Conservation (phyloP, 352 stramenopile species). For the Hyaloperonospora brassicae region DNA sequence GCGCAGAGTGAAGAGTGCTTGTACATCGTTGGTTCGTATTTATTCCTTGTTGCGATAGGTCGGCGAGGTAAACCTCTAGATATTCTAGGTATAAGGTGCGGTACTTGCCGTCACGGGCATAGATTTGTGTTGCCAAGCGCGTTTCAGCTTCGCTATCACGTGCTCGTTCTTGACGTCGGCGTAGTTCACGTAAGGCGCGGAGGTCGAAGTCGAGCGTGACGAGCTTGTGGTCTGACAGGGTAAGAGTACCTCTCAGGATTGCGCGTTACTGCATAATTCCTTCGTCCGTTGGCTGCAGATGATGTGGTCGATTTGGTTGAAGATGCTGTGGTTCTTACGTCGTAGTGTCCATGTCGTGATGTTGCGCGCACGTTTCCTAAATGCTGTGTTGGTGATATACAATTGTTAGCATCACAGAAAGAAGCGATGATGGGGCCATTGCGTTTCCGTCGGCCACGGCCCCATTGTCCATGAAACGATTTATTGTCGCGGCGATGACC, state of each 20-base stretch:
- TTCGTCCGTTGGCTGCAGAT: too few species aligned
- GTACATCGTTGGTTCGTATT: neutral
- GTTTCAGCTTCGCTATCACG: neutral
- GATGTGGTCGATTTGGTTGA: slow-evolving; percentile 2
- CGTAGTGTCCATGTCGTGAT: slow-evolving; percentile 11
- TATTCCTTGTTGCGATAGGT: neutral
- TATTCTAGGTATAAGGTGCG: neutral
- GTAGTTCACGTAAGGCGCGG: too few species aligned
- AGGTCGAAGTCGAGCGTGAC: too few species aligned
- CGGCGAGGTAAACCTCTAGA: neutral
- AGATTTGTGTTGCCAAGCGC: slow-evolving; percentile 3
- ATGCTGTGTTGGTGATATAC: slow-evolving; percentile 13
- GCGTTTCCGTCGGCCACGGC: too few species aligned
- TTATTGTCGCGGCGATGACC: slow-evolving; percentile 4
- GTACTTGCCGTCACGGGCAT: neutral
- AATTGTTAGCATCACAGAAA: too few species aligned
- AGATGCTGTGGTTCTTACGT: slow-evolving; percentile 7
- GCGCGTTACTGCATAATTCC: too few species aligned
- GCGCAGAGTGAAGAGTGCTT: too few species aligned
- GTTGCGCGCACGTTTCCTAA: slow-evolving; percentile 5
- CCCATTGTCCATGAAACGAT: slow-evolving; percentile 1
- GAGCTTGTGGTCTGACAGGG: too few species aligned
- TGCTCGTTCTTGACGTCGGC: neutral
- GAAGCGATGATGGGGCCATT: too few species aligned
- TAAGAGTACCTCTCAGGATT: too few species aligned